Percentiles rank a stretch among this genome's conserved stretches.
phyloP scores from a whole-genome alignment of 2,329 filamentous ascomycete genomes.

The Apiospora kogelbergensis region DNA sequence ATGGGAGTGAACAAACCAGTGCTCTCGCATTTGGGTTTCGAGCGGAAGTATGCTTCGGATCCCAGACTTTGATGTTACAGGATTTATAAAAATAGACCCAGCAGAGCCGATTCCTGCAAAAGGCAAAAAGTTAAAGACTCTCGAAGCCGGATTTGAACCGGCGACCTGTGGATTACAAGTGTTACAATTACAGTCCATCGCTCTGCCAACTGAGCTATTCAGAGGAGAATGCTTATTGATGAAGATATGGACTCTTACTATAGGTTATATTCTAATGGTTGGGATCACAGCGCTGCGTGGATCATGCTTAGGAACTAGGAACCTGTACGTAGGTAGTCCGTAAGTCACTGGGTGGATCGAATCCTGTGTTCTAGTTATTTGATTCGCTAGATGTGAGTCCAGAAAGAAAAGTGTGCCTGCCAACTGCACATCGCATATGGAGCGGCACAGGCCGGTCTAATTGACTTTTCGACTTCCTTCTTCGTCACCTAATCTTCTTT shows the following conservation, averaged over 20 bases:
- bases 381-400: background rate
- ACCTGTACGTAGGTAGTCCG: too few relatives aligned
- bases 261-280: background rate
- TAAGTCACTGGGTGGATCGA: background rate
- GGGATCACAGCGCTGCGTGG: background rate
- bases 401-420: background rate
- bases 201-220: slow-evolving; percentile 6
- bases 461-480: background rate
- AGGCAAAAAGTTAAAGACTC: background rate
- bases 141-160: slow-evolving; percentile 6
- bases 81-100: background rate
- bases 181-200: background rate
- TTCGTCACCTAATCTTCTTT: background rate
- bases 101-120: too few relatives aligned
- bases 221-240: background rate
- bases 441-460: background rate
- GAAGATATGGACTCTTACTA: background rate
- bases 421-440: background rate
- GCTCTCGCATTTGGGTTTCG: too few relatives aligned
- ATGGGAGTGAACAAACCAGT: too few relatives aligned
- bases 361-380: background rate
- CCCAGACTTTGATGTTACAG: background rate
- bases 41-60: background rate
- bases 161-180: slow-evolving; percentile 7
- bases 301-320: too few relatives aligned